phyloP scores from a whole-genome alignment of 768 basidiomycete species.

The Macrolepiota dolichaula region DNA sequence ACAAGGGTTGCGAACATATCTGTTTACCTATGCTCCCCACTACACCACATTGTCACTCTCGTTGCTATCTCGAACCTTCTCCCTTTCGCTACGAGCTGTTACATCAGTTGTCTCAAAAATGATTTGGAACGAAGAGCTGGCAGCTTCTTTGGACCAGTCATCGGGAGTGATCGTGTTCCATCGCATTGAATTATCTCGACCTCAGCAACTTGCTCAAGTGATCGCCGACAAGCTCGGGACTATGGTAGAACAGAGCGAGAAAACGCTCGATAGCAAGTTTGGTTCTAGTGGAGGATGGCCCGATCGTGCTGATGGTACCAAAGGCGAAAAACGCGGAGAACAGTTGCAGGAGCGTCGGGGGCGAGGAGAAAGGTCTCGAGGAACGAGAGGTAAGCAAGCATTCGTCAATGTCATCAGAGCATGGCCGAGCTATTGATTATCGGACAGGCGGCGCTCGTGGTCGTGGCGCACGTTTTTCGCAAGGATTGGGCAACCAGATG shows the following conservation, averaged over 20 bases:
- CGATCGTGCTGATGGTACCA: constrained; percentile 64
- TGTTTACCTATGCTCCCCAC: constrained; percentile 96
- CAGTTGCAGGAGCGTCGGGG: constrained; percentile 76
- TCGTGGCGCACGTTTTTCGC: constrained; percentile 77
- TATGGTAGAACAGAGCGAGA: constrained; percentile 92
- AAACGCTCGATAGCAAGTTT: constrained; percentile 79
- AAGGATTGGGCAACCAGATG: constrained; percentile 83
- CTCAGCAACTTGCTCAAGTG: constrained; percentile 86
- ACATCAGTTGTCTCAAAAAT: constrained; percentile 94
- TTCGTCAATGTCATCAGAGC: not conserved
- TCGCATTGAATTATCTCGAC: constrained; percentile 80
- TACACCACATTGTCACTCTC: constrained; percentile 90
- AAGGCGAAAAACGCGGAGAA: constrained; percentile 78
- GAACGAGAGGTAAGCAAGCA: constrained; percentile 51
- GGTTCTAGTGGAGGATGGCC: constrained; percentile 63
- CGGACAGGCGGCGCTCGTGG: constrained; percentile 58
- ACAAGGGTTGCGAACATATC: constrained; percentile 92
- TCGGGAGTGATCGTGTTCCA: constrained; percentile 92
- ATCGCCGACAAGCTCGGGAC: constrained; percentile 84
- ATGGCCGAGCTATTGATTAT: not conserved
- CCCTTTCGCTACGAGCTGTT: constrained; percentile 73
- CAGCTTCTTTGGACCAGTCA: constrained; percentile 90
- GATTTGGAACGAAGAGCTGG: constrained; percentile 97
- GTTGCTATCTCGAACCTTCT: constrained; percentile 85
- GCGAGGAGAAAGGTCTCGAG: constrained; percentile 66